Conservation (phyloP, 176 grass and related monocot genomes). For the Phoenix dactylifera region DNA sequence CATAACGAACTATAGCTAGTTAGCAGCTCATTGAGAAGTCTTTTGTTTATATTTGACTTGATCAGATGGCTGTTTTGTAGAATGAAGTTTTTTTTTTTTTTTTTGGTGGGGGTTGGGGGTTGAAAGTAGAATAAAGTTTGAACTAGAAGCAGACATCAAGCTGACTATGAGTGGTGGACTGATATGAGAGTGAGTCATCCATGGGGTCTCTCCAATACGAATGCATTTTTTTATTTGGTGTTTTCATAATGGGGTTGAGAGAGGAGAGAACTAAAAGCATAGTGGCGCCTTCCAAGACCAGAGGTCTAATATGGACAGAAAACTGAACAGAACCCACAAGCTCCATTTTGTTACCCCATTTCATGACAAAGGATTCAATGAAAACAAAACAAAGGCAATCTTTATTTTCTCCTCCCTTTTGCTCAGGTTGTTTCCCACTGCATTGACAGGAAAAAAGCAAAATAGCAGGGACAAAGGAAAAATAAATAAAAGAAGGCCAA, state of each 20-base stretch:
- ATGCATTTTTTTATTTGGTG: background rate
- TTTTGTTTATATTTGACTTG: conserved; percentile 7
- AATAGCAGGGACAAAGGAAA: conserved; percentile 22
- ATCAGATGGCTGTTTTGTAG: conserved; percentile 19
- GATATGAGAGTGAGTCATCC: background rate
- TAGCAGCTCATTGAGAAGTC: background rate
- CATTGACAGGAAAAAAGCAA: conserved; percentile 50
- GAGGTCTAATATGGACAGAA: background rate
- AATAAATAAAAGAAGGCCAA: conserved; percentile 8
- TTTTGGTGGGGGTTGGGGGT: background rate
- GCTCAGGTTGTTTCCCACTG: conserved; percentile 54
- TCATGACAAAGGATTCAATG: conserved; percentile 25
- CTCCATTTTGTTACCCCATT: conserved; percentile 30
- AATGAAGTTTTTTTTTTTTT: background rate
- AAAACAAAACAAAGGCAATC: conserved; percentile 1
- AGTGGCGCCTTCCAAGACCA: conserved; percentile 8
- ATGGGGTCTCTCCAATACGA: conserved; percentile 4
- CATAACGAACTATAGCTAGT: too few relatives aligned
- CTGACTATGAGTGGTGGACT: background rate
- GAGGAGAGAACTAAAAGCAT: background rate
- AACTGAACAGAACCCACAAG: conserved; percentile 9
- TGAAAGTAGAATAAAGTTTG: background rate
- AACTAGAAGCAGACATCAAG: conserved; percentile 1
- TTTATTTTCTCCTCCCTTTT: conserved; percentile 19
- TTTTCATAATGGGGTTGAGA: background rate